Conservation (phyloP, 2,329 filamentous ascomycete genomes). For the Biscogniauxia mediterranea region DNA sequence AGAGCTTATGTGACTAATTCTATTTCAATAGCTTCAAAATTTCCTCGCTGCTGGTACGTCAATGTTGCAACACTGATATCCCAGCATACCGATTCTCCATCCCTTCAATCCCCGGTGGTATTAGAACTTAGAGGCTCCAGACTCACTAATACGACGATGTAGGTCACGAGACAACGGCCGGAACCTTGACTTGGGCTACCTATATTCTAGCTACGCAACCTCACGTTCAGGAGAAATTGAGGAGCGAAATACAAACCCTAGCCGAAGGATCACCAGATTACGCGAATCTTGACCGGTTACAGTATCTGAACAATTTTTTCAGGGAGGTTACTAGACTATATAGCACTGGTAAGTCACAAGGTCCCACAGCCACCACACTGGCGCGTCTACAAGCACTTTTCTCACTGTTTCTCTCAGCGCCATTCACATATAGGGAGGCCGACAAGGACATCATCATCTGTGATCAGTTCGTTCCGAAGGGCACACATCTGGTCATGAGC, state of each 20-base stretch:
- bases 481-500: constrained; percentile 15
- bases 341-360: constrained; percentile 9
- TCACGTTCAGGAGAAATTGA: constrained; percentile 11
- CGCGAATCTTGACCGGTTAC: constrained; percentile 8
- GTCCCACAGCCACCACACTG: background rate
- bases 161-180: constrained; percentile 16
- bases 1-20: background rate
- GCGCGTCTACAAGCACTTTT: background rate
- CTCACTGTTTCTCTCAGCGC: constrained; percentile 8
- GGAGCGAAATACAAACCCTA: constrained; percentile 7
- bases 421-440: constrained; percentile 14
- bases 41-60: constrained; percentile 15
- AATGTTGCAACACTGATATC: too few relatives aligned
- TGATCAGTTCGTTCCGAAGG: constrained; percentile 14
- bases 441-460: constrained; percentile 13
- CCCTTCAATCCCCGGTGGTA: too few relatives aligned
- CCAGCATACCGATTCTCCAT: background rate
- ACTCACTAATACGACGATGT: background rate
- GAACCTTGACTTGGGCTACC: constrained; percentile 14
- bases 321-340: constrained; percentile 12
- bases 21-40: constrained; percentile 8
- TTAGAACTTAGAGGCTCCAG: background rate
- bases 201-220: constrained; percentile 12
- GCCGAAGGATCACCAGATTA: constrained; percentile 8
- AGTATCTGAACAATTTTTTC: constrained; percentile 14